A percentile compares a stretch with the other conserved stretches of the same genome.
These are phyloP conservation scores for Phoenix dactylifera DNA, from an alignment of 176 grass and related monocot genomes.

Conservation along the genomic window DNA sequence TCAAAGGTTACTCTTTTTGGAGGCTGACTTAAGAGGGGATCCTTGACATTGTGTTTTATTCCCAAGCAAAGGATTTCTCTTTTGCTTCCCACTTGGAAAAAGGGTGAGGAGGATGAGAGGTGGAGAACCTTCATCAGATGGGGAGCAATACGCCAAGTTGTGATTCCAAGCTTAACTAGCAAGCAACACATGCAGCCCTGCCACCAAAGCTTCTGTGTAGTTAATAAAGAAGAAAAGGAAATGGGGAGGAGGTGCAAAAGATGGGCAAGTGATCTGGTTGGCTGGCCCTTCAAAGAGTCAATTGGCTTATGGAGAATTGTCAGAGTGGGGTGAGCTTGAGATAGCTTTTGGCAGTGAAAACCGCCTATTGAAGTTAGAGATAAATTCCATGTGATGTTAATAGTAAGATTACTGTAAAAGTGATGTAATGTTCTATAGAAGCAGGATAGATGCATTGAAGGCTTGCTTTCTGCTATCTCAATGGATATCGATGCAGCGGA, in stretches of 20 bases:
- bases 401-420: too few relatives aligned
- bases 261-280: neutral
- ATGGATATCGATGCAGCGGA: too few relatives aligned
- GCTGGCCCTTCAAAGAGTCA: neutral
- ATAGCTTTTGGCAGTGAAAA: conserved; percentile 7
- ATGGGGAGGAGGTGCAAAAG: neutral
- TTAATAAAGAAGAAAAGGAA: conserved; percentile 19
- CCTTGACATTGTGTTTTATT: conserved; percentile 33
- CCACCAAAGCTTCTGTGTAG: conserved; percentile 19
- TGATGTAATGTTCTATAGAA: too few relatives aligned
- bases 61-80: conserved; percentile 55
- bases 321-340: conserved; percentile 1
- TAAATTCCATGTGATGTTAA: neutral
- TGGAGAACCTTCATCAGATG: conserved; percentile 16
- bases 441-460: too few relatives aligned
- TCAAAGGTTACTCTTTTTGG: neutral
- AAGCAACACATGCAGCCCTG: conserved; percentile 42
- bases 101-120: neutral
- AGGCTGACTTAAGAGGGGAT: conserved; percentile 13
- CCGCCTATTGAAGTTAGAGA: neutral
- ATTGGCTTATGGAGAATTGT: conserved; percentile 1
- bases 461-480: too few relatives aligned
- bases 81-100: conserved; percentile 31
- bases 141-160: conserved; percentile 23
- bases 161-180: conserved; percentile 52